phyloP scores from a whole-genome alignment of 805 yeast species.

The Ogataea wickerhamii region DNA sequence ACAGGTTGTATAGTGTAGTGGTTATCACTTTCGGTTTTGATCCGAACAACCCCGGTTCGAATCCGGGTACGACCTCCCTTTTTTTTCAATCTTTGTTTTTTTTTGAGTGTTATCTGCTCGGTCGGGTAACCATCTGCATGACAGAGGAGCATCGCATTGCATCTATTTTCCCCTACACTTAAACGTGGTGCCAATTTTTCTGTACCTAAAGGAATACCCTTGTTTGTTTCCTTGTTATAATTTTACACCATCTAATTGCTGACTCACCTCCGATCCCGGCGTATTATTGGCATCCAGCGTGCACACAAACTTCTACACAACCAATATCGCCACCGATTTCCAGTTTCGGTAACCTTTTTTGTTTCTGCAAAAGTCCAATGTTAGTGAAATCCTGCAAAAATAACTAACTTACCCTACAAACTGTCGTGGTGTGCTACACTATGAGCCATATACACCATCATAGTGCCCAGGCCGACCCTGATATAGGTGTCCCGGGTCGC shows the following conservation, averaged over 20 bases:
- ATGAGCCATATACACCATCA: not conserved
- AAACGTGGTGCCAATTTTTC: slow-evolving; percentile 2
- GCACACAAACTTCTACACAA: no score
- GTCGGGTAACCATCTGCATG: not conserved
- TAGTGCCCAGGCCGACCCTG: not conserved
- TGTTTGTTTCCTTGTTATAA: not conserved
- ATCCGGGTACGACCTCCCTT: slow-evolving; percentile 67
- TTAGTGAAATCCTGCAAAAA: no score
- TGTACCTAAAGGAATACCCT: not conserved
- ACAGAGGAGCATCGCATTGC: no score
- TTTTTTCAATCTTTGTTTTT: slow-evolving; percentile 10
- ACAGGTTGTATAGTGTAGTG: slow-evolving; percentile 63
- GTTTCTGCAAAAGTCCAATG: no score
- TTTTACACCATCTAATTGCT: no score
- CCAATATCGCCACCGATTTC: no score
- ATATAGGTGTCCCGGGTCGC: not conserved
- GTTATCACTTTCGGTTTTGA: slow-evolving; percentile 77
- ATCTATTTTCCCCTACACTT: not conserved
- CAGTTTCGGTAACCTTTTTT: no score
- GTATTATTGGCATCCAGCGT: no score
- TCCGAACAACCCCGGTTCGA: slow-evolving; percentile 80
- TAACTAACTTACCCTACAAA: no score
- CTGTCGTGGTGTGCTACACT: no score
- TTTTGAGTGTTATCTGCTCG: no score
- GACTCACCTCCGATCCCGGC: no score